Percentiles rank a stretch among this genome's conserved stretches.
phyloP scores from a whole-genome alignment of 768 basidiomycete genomes.

The Lactarius sanguifluus region DNA sequence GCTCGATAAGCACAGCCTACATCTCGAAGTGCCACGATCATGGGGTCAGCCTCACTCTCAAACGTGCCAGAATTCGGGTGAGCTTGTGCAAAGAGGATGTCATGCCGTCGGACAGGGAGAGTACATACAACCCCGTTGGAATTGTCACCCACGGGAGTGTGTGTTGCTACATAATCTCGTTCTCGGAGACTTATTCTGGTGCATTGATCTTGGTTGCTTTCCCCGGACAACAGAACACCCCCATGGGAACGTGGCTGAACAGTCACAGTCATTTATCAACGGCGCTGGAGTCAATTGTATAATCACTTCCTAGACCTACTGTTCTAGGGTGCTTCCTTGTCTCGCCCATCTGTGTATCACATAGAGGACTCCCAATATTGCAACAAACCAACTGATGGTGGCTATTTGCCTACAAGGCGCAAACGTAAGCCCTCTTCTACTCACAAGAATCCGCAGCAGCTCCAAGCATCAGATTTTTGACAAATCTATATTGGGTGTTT shows the following conservation, averaged over 20 bases:
- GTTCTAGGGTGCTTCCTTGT: background rate
- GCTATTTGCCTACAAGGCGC: background rate
- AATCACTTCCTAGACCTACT: background rate
- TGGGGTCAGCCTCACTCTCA: background rate
- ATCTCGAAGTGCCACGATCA: background rate
- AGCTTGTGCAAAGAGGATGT: background rate
- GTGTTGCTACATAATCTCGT: slow-evolving; percentile 1
- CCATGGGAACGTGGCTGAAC: slow-evolving; percentile 19
- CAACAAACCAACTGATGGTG: background rate
- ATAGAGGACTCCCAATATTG: slow-evolving; percentile 3
- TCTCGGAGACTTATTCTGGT: background rate
- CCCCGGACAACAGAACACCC: slow-evolving; percentile 1
- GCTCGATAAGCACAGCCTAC: slow-evolving; percentile 9
- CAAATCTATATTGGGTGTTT: slow-evolving; percentile 8
- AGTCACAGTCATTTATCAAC: slow-evolving; percentile 5
- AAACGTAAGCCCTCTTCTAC: slow-evolving; percentile 6
- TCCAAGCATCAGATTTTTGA: slow-evolving; percentile 7
- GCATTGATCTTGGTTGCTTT: slow-evolving; percentile 21
- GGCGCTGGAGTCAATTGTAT: slow-evolving; percentile 5
- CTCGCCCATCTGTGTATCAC: slow-evolving; percentile 15
- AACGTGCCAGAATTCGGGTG: background rate
- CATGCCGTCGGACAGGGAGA: background rate
- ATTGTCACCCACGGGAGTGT: slow-evolving; percentile 5
- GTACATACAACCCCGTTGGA: background rate
- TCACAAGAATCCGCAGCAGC: slow-evolving; percentile 15